Base-by-base conservation (phyloP, 768 basidiomycete genomes). In the Amylocystis lapponica region DNA sequence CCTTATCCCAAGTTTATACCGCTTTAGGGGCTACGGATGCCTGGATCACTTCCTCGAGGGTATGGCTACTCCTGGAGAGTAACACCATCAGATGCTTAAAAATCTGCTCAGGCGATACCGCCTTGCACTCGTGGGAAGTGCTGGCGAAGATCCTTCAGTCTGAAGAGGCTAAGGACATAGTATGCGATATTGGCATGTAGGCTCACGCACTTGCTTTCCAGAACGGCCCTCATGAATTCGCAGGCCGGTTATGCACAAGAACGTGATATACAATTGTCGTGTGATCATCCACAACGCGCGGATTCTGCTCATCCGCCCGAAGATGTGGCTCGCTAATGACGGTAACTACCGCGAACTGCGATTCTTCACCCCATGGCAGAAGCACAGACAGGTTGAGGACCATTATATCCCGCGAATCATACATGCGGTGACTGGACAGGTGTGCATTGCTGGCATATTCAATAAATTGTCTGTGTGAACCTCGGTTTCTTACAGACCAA, bases 301-400 rank as follows among this genome's bases (percentile, higher is more conserved):
- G 66, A 93, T 99, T 47, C 66, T 97, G 1, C 79, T 97, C 49
- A 98, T 99, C 50, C 81, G 96, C 19, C 96, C 96, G 0, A 99
- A 98, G 70, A 94, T 99, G 94, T 99, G 96, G 96, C 72, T 99
- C 34, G 96, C 96, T 1, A 98, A 98, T 58, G 92, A 96, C 55
- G 96, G 96, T 3, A 98, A 98, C 59, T 99, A 99, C 62, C 86
- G 96, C 52, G 71, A 74, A 64, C 50, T 66, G 34, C 54, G 86
- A 12, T 89, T 91, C 61, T 99, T 99, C 56, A 92, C 95, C 2
- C 93, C 96, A 0, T 99, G 96, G 95, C 67, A 70, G 58, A 95
- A 93, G 59, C 87, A 88, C 58, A 76, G 83, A 23, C 76, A 92
- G 59, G 84, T 79, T 66, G 96, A 98, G 61, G 90, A 96, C 37